These are phyloP conservation scores for Starmerella cellae DNA, from an alignment of 805 yeast species.

Conservation along the genomic window DNA sequence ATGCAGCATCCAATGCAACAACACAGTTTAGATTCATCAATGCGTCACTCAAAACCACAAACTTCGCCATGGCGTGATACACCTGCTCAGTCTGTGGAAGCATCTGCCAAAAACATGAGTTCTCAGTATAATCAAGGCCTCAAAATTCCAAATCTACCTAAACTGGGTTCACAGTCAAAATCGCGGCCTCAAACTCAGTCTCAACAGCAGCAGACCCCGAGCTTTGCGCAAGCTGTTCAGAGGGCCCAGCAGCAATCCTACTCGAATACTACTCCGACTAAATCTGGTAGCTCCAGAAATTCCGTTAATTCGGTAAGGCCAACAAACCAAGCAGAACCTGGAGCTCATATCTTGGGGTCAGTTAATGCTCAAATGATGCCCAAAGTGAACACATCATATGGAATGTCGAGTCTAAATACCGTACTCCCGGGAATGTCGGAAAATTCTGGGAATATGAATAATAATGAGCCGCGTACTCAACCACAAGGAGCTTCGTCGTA, in stretches of 20 bases:
- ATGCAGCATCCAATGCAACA: too few relatives aligned
- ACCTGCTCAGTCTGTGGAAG: slow-evolving; percentile 2
- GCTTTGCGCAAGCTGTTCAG: slow-evolving; percentile 18
- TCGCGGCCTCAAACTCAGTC: not conserved
- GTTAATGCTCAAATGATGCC: slow-evolving; percentile 21
- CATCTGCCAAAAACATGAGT: not conserved
- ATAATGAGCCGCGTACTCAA: not conserved
- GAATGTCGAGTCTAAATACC: slow-evolving; percentile 18
- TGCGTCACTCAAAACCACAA: slow-evolving; percentile 4
- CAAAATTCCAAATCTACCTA: slow-evolving; percentile 16
- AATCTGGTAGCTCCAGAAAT: not conserved
- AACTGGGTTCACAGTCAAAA: slow-evolving; percentile 7
- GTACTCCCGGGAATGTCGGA: slow-evolving; percentile 17
- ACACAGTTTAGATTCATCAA: not conserved
- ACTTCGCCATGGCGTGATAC: slow-evolving; percentile 18
- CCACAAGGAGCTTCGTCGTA: not conserved
- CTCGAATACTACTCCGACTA: not conserved
- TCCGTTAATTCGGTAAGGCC: not conserved
- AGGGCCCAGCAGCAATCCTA: slow-evolving; percentile 13
- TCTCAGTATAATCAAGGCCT: slow-evolving; percentile 6
- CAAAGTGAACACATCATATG: slow-evolving; percentile 13
- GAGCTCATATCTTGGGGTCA: slow-evolving; percentile 16
- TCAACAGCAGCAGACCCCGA: slow-evolving; percentile 5
- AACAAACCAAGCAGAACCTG: not conserved
- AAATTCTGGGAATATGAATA: not conserved